Conservation (phyloP, 2,329 filamentous ascomycete genomes). For the Phaeosphaeriaceae sp. region DNA sequence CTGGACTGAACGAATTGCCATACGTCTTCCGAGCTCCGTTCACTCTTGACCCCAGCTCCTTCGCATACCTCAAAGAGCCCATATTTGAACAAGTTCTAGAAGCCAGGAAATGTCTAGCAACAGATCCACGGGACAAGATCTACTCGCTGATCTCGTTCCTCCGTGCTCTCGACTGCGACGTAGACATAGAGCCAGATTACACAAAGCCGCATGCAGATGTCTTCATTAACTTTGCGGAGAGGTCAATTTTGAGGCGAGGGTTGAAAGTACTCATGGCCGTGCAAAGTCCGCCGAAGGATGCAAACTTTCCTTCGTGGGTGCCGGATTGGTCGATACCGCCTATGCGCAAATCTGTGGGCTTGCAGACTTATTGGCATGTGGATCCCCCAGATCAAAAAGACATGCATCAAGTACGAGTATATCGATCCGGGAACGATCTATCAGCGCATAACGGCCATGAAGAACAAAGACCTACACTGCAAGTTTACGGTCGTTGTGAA, state of each 20-base stretch:
- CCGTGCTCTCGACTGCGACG: background rate
- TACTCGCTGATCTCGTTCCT: background rate
- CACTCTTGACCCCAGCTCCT: too few relatives aligned
- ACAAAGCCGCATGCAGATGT: background rate
- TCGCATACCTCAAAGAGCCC: background rate
- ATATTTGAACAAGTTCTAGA: background rate
- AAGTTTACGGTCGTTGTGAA: background rate
- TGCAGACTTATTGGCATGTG: background rate
- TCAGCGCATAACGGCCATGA: background rate
- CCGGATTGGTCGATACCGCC: background rate
- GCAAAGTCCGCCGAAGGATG: background rate
- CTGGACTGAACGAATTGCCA: too few relatives aligned
- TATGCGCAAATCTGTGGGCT: background rate
- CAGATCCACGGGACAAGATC: background rate
- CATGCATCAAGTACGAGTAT: background rate
- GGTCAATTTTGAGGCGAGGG: background rate
- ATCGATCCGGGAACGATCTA: background rate
- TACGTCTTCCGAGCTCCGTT: too few relatives aligned
- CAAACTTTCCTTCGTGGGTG: background rate
- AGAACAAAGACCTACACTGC: background rate
- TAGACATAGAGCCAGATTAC: background rate
- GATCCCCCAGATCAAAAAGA: background rate
- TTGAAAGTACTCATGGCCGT: background rate
- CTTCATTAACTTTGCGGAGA: background rate
- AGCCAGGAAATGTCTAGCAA: background rate